Conservation (phyloP, 495 filamentous ascomycete genomes). For the Hamigera avellanea region DNA sequence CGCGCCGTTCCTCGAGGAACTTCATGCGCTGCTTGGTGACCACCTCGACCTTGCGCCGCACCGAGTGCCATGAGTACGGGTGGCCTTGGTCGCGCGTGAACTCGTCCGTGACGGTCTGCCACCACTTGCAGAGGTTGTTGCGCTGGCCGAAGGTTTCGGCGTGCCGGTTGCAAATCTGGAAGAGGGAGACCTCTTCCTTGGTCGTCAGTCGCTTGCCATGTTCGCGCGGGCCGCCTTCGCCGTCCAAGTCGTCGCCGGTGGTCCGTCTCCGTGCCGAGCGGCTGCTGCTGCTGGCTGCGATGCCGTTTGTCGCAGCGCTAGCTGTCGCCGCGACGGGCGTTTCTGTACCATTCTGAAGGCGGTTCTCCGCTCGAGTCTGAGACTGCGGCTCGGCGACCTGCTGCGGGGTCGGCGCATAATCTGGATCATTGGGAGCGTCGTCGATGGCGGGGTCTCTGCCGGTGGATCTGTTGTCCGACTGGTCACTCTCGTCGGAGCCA, state of each 20-base stretch:
- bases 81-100: constrained; percentile 28
- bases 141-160: constrained; percentile 28
- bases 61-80: constrained; percentile 36
- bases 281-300: background rate
- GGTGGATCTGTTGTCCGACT: constrained; percentile 8
- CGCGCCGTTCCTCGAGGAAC: constrained; percentile 26
- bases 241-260: constrained; percentile 2
- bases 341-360: background rate
- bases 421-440: constrained; percentile 9
- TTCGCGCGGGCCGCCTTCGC: constrained; percentile 15
- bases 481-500: constrained; percentile 9
- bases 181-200: constrained; percentile 31
- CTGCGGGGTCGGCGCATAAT: constrained; percentile 7
- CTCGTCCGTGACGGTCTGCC: constrained; percentile 29
- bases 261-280: background rate
- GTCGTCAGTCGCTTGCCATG: constrained; percentile 33
- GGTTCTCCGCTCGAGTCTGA: background rate
- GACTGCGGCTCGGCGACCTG: background rate
- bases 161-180: constrained; percentile 32
- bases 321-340: background rate
- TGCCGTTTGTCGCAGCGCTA: background rate
- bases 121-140: constrained; percentile 38
- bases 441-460: constrained; percentile 6
- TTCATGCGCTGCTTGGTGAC: constrained; percentile 35
- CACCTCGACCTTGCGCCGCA: constrained; percentile 34